These are phyloP conservation scores for Scheffersomyces insectosa DNA, from an alignment of 1,139 yeast genomes.

Conservation along the genomic window DNA sequence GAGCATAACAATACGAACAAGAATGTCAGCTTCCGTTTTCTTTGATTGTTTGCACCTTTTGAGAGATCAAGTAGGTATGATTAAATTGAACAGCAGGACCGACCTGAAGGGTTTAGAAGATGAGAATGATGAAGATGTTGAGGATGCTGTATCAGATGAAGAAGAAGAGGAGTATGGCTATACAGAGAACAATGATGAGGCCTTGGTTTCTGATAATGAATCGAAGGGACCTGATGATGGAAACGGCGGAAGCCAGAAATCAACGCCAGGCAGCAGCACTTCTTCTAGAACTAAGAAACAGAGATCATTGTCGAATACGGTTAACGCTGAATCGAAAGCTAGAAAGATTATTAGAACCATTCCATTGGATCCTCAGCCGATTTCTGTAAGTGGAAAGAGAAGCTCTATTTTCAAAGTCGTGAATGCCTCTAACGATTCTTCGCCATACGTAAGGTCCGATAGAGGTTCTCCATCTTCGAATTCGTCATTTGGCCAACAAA, in stretches of 20 bases:
- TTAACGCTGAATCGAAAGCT: slow-evolving; percentile 69
- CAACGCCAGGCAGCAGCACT: slow-evolving; percentile 41
- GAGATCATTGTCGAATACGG: slow-evolving; percentile 53
- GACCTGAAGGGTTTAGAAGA: slow-evolving; percentile 15
- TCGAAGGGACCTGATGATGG: slow-evolving; percentile 14
- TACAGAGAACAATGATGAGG: slow-evolving; percentile 20
- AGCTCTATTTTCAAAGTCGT: slow-evolving; percentile 44
- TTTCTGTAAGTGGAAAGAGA: slow-evolving; percentile 40
- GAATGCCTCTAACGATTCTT: slow-evolving; percentile 31
- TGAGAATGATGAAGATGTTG: slow-evolving; percentile 11
- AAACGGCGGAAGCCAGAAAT: slow-evolving; percentile 24
- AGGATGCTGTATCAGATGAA: slow-evolving; percentile 16
- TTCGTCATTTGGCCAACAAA: background rate
- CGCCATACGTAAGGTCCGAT: slow-evolving; percentile 21
- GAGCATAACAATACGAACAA: slow-evolving; percentile 64
- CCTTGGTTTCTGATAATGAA: slow-evolving; percentile 29
- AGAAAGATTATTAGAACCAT: slow-evolving; percentile 72
- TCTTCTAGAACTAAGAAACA: slow-evolving; percentile 36
- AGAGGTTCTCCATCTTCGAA: slow-evolving; percentile 6
- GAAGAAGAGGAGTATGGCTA: slow-evolving; percentile 18
- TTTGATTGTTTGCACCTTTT: slow-evolving; percentile 85
- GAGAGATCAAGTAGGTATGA: slow-evolving; percentile 85
- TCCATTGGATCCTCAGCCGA: slow-evolving; percentile 82
- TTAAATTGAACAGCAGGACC: slow-evolving; percentile 49
- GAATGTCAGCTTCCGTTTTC: slow-evolving; percentile 91